phyloP scores from a whole-genome alignment of 148 eudicot species.

The Chenopodium formosanum region DNA sequence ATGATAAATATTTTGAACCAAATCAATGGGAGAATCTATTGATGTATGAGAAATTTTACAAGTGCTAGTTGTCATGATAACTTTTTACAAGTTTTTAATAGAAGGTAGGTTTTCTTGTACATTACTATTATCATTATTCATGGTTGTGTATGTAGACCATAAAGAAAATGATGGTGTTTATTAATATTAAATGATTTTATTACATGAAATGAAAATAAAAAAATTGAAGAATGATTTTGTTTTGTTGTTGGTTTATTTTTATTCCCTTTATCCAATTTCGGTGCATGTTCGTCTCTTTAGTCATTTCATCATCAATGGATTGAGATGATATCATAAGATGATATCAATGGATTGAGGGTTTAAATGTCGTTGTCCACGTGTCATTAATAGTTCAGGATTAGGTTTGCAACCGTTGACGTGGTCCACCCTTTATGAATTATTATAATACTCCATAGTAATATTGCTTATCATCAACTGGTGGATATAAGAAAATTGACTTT shows the following conservation, averaged over 20 bases:
- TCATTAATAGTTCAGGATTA: constrained; percentile 9
- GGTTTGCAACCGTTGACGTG: constrained; percentile 16
- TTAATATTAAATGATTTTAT: not conserved
- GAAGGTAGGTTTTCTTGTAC: not conserved
- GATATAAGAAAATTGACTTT: too few species aligned
- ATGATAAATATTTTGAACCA: not conserved
- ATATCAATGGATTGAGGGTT: not conserved
- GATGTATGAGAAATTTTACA: not conserved
- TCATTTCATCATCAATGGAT: constrained; percentile 19
- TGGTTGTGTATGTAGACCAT: not conserved
- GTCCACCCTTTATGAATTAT: not conserved
- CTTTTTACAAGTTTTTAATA: not conserved
- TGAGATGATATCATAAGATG: constrained; percentile 20
- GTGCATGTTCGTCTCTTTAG: not conserved
- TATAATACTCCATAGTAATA: not conserved
- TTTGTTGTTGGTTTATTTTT: not conserved
- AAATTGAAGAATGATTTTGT: not conserved
- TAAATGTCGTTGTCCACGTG: constrained; percentile 15
- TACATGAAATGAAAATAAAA: not conserved
- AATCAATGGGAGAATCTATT: not conserved
- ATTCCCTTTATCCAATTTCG: not conserved
- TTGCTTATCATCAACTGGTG: not conserved
- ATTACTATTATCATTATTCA: not conserved
- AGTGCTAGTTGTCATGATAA: not conserved
- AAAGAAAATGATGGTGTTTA: not conserved